These are phyloP conservation scores for Epichloe elymi DNA, from an alignment of 2,329 filamentous ascomycete genomes.

Conservation along the genomic window DNA sequence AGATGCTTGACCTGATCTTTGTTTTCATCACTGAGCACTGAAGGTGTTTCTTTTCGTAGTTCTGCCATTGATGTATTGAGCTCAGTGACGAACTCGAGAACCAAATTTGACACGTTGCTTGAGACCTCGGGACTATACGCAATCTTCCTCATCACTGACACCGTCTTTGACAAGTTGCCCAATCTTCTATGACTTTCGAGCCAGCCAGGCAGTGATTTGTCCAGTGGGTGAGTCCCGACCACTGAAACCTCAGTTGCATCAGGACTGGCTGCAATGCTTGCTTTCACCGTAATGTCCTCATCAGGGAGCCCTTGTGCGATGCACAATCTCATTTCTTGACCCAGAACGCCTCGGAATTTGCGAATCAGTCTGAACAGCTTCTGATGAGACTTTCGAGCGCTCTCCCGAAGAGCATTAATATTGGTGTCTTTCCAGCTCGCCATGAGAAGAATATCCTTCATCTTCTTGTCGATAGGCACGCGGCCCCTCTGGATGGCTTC, in stretches of 20 bases:
- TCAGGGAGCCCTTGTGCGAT: slow-evolving; percentile 47
- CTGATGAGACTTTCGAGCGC: slow-evolving; percentile 76
- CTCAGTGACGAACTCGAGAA: slow-evolving; percentile 57
- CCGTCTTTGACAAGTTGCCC: slow-evolving; percentile 54
- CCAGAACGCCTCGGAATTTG: slow-evolving; percentile 73
- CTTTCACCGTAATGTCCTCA: slow-evolving; percentile 16
- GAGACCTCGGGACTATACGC: slow-evolving; percentile 36
- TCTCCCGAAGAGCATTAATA: slow-evolving; percentile 77
- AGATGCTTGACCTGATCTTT: slow-evolving; percentile 74
- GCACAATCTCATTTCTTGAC: slow-evolving; percentile 58
- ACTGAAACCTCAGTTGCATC: slow-evolving; percentile 5
- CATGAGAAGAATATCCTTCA: slow-evolving; percentile 84
- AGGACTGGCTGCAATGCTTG: slow-evolving; percentile 1
- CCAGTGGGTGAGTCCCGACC: slow-evolving; percentile 11
- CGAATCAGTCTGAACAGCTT: slow-evolving; percentile 85
- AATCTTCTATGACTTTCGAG: slow-evolving; percentile 47
- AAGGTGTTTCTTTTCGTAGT: slow-evolving; percentile 73
- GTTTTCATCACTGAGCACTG: slow-evolving; percentile 73
- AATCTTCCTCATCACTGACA: slow-evolving; percentile 59
- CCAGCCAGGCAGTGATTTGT: slow-evolving; percentile 22
- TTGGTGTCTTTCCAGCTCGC: slow-evolving; percentile 98
- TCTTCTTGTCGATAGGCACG: slow-evolving; percentile 68
- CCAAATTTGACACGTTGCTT: slow-evolving; percentile 42
- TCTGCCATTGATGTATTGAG: slow-evolving; percentile 56
- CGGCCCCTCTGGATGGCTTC: slow-evolving; percentile 57